Evolutionary conservation across 371 early-diverging fungal species (phyloP).

Genomic region (Mucor plumbeus): DNA sequence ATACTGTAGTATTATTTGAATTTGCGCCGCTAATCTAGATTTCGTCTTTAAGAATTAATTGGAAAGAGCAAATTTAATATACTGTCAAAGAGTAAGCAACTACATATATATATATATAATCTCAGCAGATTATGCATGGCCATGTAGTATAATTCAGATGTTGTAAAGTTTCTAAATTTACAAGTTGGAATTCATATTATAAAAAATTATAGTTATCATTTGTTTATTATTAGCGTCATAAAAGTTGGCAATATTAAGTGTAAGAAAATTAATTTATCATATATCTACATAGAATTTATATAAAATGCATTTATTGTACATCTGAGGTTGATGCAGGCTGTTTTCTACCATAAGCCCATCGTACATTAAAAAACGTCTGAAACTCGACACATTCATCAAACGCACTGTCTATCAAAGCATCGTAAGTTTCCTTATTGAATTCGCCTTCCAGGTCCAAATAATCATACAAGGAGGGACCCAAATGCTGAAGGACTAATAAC

Average conservation of each 20-base stretch:
- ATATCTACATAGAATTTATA: neutral
- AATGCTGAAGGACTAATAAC: slow-evolving; percentile 19
- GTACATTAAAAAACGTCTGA: slow-evolving; percentile 43
- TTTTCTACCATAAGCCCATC: slow-evolving; percentile 43
- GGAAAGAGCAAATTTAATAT: no score
- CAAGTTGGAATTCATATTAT: no score
- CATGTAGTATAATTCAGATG: no score
- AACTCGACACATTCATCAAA: slow-evolving; percentile 53
- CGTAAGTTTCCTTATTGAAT: slow-evolving; percentile 27
- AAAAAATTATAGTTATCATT: no score
- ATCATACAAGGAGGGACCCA: slow-evolving; percentile 29
- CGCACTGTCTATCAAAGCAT: slow-evolving; percentile 38
- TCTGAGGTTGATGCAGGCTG: neutral
- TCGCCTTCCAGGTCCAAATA: slow-evolving; percentile 25
- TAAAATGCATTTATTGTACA: neutral
- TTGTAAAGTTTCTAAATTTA: no score
- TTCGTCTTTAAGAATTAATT: no score
- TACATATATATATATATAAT: no score
- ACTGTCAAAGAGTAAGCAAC: no score
- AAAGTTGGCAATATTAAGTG: neutral
- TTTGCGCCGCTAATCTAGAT: no score
- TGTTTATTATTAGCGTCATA: neutral
- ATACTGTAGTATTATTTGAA: no score
- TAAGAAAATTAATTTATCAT: neutral
- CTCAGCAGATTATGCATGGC: no score